A percentile compares a stretch with the other conserved stretches of the same genome.
phyloP scores from a whole-genome alignment of 139 green algal species.

The Spirogloea muscicola region DNA sequence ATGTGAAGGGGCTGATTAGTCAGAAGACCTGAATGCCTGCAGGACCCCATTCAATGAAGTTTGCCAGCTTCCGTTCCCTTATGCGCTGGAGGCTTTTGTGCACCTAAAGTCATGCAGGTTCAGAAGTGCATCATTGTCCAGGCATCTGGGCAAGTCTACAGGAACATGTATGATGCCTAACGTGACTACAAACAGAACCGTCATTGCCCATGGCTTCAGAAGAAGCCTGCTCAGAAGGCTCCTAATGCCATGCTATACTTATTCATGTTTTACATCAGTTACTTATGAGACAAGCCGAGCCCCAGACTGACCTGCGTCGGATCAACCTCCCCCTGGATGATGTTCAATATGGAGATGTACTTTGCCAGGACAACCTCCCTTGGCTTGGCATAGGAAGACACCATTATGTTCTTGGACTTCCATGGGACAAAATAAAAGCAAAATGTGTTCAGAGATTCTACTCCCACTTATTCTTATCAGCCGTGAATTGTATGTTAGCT shows the following conservation, averaged over 20 bases:
- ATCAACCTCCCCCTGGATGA: conserved; percentile 93
- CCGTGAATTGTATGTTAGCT: too few species aligned
- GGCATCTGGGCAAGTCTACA: too few species aligned
- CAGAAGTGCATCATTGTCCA: neutral
- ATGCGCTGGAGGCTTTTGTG: conserved; percentile 97
- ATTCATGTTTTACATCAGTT: too few species aligned
- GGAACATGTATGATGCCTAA: too few species aligned
- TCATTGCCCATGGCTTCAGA: too few species aligned
- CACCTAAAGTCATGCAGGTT: conserved; percentile 59
- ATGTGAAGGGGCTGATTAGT: too few species aligned
- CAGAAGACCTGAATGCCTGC: conserved; percentile 90
- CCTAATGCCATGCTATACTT: too few species aligned
- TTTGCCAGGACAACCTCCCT: conserved; percentile 64
- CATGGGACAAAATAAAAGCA: neutral
- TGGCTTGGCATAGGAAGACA: conserved; percentile 66
- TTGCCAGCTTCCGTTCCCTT: conserved; percentile 83
- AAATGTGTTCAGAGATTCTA: too few species aligned
- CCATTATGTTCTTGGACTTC: conserved; percentile 98
- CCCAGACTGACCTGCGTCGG: conserved; percentile 64
- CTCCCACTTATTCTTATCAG: too few species aligned
- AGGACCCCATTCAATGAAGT: conserved; percentile 98
- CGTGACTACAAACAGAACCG: too few species aligned
- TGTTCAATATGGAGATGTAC: conserved; percentile 99
- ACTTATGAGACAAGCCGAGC: too few species aligned
- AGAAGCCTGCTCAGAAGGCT: too few species aligned